Evolutionary conservation across 495 filamentous ascomycete species (phyloP), one percentile per base, ranked within the genome.

Genomic region (Aspergillus leporis): DNA sequence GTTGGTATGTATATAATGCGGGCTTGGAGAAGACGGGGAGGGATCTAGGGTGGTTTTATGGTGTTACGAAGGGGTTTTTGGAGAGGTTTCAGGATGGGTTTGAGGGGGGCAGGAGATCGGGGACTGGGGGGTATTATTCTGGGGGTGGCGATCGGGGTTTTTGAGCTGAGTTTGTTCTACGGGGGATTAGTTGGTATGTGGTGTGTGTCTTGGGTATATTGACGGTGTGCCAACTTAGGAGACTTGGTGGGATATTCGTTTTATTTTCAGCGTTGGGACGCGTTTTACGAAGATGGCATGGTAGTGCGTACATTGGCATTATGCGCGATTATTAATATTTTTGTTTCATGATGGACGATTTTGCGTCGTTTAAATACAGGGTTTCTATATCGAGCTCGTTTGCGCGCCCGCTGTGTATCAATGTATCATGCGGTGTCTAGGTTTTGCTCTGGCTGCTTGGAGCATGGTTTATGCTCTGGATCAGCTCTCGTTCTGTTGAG

Each of bases 21-120:
- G 91, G 91, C 0, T 51, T 85, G 56, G 89, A 86, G 68, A 78
- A 81, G 50, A 83, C 83, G 5, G 59, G 79, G 40, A 70, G 74
- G 22, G 90, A 93, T 62, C 58, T 81, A 2, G 85, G 79, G 0
- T 87, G 84, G 76, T 58, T 76, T 3, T 72, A 74, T 56, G 80
- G 81, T 7, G 73, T 87, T 51, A 66, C 73, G 58, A 69, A 74
- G 23, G 81, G 90, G 30, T 87, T 87, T 73, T 68, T 79, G 60
- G 68, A 74, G 55, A 83, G 86, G 70, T 85, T 85, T 56, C 49
- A 60, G 40, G 47, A 54, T 55, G 52, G 56, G 34, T 46, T 57
- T 51, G 56, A 63, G 51, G 67, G 67, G 47, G 65, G 66, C 51
- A 21, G 54, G 9, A 14, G 25, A 28, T 23, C 13, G 22, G 34